Evolutionary conservation across 2,329 filamentous ascomycete genomes (phyloP).

Genomic region (Beauveria caledonica): DNA sequence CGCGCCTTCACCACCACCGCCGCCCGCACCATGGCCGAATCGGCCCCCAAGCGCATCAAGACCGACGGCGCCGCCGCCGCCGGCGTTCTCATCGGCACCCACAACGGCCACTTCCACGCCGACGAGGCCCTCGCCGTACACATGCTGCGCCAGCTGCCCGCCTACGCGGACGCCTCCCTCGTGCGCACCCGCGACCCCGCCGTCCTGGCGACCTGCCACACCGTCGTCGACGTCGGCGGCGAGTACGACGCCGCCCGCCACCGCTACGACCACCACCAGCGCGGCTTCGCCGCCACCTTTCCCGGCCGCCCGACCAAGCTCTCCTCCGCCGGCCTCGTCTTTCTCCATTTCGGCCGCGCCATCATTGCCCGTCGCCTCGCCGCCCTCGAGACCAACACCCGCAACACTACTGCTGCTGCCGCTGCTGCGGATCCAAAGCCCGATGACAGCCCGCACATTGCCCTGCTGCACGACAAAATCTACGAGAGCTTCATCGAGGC

Average conservation of each 20-base stretch:
- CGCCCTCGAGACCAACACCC: slow-evolving; percentile 34
- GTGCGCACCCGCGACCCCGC: slow-evolving; percentile 82
- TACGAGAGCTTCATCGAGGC: slow-evolving; percentile 94
- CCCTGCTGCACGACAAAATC: slow-evolving; percentile 74
- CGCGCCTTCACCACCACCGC: slow-evolving; percentile 10
- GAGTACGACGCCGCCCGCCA: slow-evolving; percentile 71
- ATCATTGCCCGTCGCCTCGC: slow-evolving; percentile 59
- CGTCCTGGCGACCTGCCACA: slow-evolving; percentile 74
- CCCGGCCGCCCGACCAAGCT: slow-evolving; percentile 80
- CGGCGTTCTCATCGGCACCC: slow-evolving; percentile 69
- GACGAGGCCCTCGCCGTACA: slow-evolving; percentile 96
- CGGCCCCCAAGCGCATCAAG: slow-evolving; percentile 76
- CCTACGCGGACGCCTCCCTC: slow-evolving; percentile 65
- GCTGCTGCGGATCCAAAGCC: slow-evolving; percentile 32
- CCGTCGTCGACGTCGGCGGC: slow-evolving; percentile 94
- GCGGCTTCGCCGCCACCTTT: slow-evolving; percentile 79
- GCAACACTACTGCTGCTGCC: slow-evolving; percentile 29
- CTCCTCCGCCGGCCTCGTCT: slow-evolving; percentile 87
- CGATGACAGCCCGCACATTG: slow-evolving; percentile 58
- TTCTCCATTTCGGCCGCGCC: slow-evolving; percentile 84
- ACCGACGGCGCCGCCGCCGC: slow-evolving; percentile 38
- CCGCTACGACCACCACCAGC: slow-evolving; percentile 97
- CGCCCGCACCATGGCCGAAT: slow-evolving; percentile 43
- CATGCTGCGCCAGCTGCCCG: slow-evolving; percentile 82
- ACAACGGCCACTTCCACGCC: slow-evolving; percentile 98